Percentiles rank a stretch among this genome's conserved stretches.
Evolutionary conservation across 2,329 filamentous ascomycete genomes (phyloP).

Genomic region (Venturiaceae sp.): DNA sequence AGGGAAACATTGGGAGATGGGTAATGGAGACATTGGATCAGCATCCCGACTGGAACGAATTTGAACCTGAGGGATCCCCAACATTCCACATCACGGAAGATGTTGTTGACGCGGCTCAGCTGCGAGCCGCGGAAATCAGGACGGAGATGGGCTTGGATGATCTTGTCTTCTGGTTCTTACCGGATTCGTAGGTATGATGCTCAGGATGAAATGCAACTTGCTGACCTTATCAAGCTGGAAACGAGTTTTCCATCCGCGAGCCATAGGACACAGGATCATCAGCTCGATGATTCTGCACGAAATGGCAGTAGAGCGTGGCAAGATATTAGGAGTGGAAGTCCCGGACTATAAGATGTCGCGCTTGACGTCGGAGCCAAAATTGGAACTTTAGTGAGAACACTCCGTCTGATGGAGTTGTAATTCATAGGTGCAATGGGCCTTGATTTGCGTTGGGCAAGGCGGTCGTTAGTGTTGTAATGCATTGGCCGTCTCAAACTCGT

Average conservation of each 20-base stretch:
- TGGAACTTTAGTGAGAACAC: neutral
- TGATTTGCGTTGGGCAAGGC: too few relatives aligned
- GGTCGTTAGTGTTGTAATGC: too few relatives aligned
- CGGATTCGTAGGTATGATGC: conserved; percentile 12
- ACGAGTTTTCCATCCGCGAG: conserved; percentile 20
- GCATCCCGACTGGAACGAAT: conserved; percentile 17
- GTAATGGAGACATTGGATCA: conserved; percentile 17
- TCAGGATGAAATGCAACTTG: too few relatives aligned
- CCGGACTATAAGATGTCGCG: neutral
- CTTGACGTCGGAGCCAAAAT: neutral
- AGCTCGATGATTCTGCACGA: conserved; percentile 15
- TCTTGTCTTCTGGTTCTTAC: conserved; percentile 19
- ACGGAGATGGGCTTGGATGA: conserved; percentile 12
- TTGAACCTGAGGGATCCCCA: conserved; percentile 14
- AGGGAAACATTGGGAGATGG: conserved; percentile 16
- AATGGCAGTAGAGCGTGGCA: neutral
- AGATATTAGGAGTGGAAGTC: neutral
- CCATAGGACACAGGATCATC: conserved; percentile 17
- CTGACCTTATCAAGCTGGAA: conserved; percentile 12
- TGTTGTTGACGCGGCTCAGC: conserved; percentile 7
- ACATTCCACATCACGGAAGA: conserved; percentile 13
- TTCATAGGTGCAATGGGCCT: too few relatives aligned
- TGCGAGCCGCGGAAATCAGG: neutral
- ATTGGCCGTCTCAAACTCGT: too few relatives aligned
- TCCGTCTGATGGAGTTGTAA: too few relatives aligned